These are phyloP conservation scores for Galeopsis tetrahit DNA, from an alignment of 257 asterid species.

Conservation along the genomic window DNA sequence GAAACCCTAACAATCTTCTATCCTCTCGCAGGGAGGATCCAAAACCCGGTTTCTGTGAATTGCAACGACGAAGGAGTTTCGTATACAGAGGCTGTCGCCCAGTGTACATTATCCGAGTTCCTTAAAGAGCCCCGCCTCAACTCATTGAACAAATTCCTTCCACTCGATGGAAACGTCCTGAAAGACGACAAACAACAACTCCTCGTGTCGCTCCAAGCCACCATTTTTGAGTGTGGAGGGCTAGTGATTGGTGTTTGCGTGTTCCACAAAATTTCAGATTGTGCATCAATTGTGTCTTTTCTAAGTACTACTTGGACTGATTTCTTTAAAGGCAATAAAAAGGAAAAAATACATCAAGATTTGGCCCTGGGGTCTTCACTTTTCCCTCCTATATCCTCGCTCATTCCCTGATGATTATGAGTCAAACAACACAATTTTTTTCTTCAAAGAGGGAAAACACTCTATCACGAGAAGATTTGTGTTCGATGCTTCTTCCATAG, in stretches of 20 bases:
- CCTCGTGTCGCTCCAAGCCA: slow-evolving; percentile 1
- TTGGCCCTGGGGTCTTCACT: slow-evolving; percentile 17
- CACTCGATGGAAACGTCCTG: neutral
- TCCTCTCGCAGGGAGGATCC: slow-evolving; percentile 26
- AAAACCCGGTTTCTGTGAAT: neutral
- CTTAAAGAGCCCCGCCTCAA: slow-evolving; percentile 18
- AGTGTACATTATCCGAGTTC: slow-evolving; percentile 2
- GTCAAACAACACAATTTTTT: neutral
- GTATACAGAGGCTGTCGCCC: neutral
- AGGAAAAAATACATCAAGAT: neutral
- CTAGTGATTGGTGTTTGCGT: slow-evolving; percentile 13
- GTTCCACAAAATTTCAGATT: slow-evolving; percentile 14
- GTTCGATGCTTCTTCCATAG: slow-evolving; percentile 17
- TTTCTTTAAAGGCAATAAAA: neutral
- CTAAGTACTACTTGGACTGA: slow-evolving; percentile 19
- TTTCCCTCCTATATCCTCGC: slow-evolving; percentile 23
- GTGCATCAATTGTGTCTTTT: neutral
- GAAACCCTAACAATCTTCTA: slow-evolving; percentile 22
- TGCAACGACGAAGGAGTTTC: slow-evolving; percentile 22
- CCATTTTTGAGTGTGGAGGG: neutral
- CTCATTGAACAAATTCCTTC: slow-evolving; percentile 15
- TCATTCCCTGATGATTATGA: neutral
- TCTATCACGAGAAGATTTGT: slow-evolving; percentile 26
- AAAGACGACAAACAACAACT: neutral
- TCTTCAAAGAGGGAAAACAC: neutral